A percentile compares a stretch with the other conserved stretches of the same genome.
phyloP scores from a whole-genome alignment of 257 asterid genomes.

The Primulina tabacum region DNA sequence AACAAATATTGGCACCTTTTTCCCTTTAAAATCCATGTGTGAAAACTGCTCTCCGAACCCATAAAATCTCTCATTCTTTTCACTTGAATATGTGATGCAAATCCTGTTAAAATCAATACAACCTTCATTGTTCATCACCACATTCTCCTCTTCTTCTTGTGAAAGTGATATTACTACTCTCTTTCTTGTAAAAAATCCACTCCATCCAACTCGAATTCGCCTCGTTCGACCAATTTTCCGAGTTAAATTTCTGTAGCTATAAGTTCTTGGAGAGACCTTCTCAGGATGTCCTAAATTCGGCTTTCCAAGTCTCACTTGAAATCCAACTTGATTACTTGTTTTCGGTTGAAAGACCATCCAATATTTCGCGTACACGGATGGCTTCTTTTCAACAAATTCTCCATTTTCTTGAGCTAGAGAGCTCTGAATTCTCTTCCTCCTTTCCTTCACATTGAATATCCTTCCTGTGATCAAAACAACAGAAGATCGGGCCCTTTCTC shows the following conservation, averaged over 20 bases:
- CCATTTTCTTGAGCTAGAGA: constrained; percentile 15
- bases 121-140: constrained; percentile 38
- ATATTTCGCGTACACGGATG: constrained; percentile 49
- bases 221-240: constrained; percentile 43
- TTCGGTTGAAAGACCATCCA: constrained; percentile 78
- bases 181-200: constrained; percentile 38
- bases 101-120: constrained; percentile 55
- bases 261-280: constrained; percentile 51
- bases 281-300: constrained; percentile 38
- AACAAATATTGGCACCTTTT: constrained; percentile 75
- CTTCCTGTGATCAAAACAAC: constrained; percentile 61
- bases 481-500: constrained; percentile 29
- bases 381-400: constrained; percentile 35
- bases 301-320: constrained; percentile 65
- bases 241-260: constrained; percentile 41
- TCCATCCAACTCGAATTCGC: constrained; percentile 43
- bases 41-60: constrained; percentile 98
- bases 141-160: constrained; percentile 50
- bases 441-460: constrained; percentile 38
- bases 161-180: constrained; percentile 40
- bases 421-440: constrained; percentile 24
- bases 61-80: constrained; percentile 63
- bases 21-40: constrained; percentile 83
- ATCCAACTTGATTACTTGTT: constrained; percentile 58
- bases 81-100: constrained; percentile 73